These are phyloP conservation scores for Silene vulgaris DNA, from an alignment of 179 eudicot genomes.

Conservation along the genomic window DNA sequence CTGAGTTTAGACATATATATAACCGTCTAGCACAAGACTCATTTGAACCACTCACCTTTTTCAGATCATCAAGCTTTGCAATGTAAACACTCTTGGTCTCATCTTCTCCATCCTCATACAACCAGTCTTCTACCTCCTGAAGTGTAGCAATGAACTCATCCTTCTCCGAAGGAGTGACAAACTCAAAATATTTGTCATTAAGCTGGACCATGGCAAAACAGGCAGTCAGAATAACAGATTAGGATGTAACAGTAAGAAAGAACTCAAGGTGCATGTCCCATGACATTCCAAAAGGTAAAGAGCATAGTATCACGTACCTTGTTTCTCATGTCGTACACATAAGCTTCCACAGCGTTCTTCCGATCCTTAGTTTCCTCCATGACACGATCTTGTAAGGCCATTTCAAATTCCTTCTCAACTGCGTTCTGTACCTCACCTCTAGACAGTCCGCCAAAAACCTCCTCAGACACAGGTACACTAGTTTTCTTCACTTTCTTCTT, in stretches of 20 bases:
- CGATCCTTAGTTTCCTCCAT: conserved; percentile 94
- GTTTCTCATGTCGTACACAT: conserved; percentile 90
- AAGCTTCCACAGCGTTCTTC: conserved; percentile 92
- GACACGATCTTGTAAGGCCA: conserved; percentile 91
- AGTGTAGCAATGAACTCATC: conserved; percentile 62
- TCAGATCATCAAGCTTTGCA: conserved; percentile 87
- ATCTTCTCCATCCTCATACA: conserved; percentile 95
- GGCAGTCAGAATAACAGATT: not conserved
- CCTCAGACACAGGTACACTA: conserved; percentile 57
- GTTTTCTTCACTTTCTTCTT: conserved; percentile 85
- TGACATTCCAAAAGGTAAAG: not conserved
- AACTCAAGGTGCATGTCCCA: not conserved
- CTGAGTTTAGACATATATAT: no score
- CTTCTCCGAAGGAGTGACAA: conserved; percentile 63
- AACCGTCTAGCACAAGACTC: no score
- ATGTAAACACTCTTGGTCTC: conserved; percentile 83
- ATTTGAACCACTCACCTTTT: conserved; percentile 42
- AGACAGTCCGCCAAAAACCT: conserved; percentile 58
- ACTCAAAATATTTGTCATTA: conserved; percentile 64
- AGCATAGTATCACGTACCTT: conserved; percentile 43
- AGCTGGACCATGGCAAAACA: conserved; percentile 42
- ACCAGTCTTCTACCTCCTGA: conserved; percentile 85
- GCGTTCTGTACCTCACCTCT: conserved; percentile 66
- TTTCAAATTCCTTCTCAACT: conserved; percentile 82
- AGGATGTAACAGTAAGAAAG: not conserved